Evolutionary conservation across 768 basidiomycete species (phyloP).

Genomic region (Chiua virens): DNA sequence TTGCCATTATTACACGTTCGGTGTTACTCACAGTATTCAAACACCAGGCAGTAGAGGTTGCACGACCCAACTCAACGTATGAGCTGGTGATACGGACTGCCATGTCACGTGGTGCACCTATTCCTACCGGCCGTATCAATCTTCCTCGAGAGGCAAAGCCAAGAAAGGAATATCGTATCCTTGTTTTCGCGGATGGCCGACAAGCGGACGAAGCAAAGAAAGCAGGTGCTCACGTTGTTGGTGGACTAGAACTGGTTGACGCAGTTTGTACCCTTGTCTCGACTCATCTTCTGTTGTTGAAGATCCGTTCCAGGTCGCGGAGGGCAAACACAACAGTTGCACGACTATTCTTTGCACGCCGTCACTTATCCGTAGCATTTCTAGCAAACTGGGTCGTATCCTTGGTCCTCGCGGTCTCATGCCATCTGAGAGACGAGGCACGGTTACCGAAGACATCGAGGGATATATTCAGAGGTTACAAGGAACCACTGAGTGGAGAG

Average conservation of each 20-base stretch:
- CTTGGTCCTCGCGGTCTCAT: constrained; percentile 90
- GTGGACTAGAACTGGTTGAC: constrained; percentile 87
- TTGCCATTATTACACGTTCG: not conserved
- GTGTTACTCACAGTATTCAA: constrained; percentile 3
- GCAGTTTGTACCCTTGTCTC: constrained; percentile 51
- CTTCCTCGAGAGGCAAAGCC: constrained; percentile 80
- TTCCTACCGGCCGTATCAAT: constrained; percentile 87
- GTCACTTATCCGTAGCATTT: constrained; percentile 73
- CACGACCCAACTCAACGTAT: constrained; percentile 71
- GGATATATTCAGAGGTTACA: constrained; percentile 77
- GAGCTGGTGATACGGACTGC: constrained; percentile 81
- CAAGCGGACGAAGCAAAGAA: constrained; percentile 79
- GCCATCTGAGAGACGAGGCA: constrained; percentile 93
- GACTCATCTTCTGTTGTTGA: not conserved
- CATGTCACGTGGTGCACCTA: constrained; percentile 72
- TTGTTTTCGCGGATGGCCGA: constrained; percentile 92
- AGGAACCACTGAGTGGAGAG: constrained; percentile 90
- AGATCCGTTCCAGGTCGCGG: constrained; percentile 54
- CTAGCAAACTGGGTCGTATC: constrained; percentile 75
- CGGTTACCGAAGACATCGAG: constrained; percentile 87
- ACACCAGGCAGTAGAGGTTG: constrained; percentile 77
- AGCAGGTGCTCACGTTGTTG: constrained; percentile 89
- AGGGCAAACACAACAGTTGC: constrained; percentile 64
- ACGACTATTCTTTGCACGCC: constrained; percentile 86
- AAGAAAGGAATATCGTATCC: constrained; percentile 68